Conservation (phyloP, 2,329 filamentous ascomycete species). For the Stagonosporopsis chrysanthemi region DNA sequence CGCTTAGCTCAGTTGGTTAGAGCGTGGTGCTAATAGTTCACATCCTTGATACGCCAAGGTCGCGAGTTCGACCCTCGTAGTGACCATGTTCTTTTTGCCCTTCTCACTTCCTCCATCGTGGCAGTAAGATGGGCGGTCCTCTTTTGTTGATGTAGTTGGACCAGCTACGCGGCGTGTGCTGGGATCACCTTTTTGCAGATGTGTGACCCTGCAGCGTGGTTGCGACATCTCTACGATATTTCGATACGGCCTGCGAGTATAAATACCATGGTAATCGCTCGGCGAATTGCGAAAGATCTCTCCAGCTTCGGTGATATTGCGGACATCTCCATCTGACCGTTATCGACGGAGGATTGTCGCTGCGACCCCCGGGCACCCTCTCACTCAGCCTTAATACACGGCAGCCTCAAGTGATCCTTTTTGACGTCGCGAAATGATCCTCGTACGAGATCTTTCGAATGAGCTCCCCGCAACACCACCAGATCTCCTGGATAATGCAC, state of each 20-base stretch:
- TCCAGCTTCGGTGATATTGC: neutral
- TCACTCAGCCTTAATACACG: neutral
- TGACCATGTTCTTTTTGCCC: conserved; percentile 19
- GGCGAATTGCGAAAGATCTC: neutral
- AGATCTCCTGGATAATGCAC: conserved; percentile 5
- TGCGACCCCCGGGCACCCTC: neutral
- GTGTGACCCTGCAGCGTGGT: no score
- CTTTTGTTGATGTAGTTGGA: no score
- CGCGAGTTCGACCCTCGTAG: conserved; percentile 25
- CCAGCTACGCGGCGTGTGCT: neutral
- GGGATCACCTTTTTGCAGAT: no score
- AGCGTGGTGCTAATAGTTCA: conserved; percentile 23
- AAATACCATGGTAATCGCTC: neutral
- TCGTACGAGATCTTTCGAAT: conserved; percentile 5
- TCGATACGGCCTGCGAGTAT: neutral
- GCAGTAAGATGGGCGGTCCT: no score
- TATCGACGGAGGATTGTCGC: neutral
- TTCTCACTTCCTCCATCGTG: no score
- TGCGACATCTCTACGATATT: no score
- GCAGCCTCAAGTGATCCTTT: neutral
- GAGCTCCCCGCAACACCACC: neutral
- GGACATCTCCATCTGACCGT: neutral
- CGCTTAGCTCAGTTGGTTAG: conserved; percentile 26
- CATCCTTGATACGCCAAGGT: conserved; percentile 21
- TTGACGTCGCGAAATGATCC: neutral